Conservation (phyloP, 495 filamentous ascomycete genomes). For the Podospora pseudocomata region DNA sequence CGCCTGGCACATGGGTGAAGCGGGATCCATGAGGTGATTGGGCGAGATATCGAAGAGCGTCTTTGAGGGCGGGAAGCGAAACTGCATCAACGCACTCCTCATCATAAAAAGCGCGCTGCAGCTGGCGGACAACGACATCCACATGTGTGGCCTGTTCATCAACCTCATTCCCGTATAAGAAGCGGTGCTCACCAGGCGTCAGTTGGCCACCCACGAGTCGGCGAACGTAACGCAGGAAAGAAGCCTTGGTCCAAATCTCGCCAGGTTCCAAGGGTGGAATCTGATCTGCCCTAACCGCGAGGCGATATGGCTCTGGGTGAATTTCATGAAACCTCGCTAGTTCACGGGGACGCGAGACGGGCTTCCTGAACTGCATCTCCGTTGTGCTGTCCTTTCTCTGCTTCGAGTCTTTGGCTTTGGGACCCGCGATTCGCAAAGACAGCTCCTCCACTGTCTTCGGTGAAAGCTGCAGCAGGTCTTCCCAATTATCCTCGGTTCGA, state of each 20-base stretch:
- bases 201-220: not conserved
- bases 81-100: not conserved
- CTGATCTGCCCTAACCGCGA: not conserved
- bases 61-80: slow-evolving; percentile 35
- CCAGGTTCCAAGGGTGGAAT: not conserved
- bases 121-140: not conserved
- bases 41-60: slow-evolving; percentile 36
- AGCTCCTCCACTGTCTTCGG: not conserved
- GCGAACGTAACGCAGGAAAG: not conserved
- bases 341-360: not conserved
- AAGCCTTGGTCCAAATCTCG: not conserved
- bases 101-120: not conserved
- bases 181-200: not conserved
- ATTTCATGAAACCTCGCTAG: not conserved
- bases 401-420: not conserved
- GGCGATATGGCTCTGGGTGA: not conserved
- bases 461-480: not conserved
- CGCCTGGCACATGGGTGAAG: slow-evolving; percentile 15
- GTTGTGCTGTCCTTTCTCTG: not conserved
- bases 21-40: slow-evolving; percentile 14
- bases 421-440: not conserved
- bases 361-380: not conserved
- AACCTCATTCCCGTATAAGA: not conserved
- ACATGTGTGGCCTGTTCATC: not conserved
- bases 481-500: not conserved